Base-by-base conservation (phyloP, 202 grass and related monocot genomes). In the Panicum virgatum region DNA sequence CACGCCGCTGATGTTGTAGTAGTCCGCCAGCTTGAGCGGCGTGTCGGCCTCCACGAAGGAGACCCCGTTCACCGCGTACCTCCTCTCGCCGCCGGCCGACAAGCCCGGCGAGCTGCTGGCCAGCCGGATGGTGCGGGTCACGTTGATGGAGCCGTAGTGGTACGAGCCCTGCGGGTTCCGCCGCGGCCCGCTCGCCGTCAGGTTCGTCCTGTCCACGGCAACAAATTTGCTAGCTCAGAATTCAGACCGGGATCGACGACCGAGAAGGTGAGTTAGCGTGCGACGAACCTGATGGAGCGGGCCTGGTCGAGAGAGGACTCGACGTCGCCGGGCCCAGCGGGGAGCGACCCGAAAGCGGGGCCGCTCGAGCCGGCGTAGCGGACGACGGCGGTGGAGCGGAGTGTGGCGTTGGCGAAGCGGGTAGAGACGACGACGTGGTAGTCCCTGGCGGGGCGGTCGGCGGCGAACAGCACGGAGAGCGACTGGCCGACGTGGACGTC, bases 91-190 rank as follows among this genome's bases (percentile, higher is more conserved):
- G 52, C 42, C 70, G 16, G 86, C 68, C 42, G 3, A 3, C 32
- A 4, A 42, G 45, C 72, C 81, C 23, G 88, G 82, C 18, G 90
- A 86, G 90, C 65, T 93, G 42, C 84, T 34, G 32, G 32, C 86
- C 18, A 98, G 77, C 45, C 86, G 76, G 78, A 98, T 85, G 70
- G 90, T 91, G 15, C 95, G 88, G 12, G 72, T 94, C 74, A 98
- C 88, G 58, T 91, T 91, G 72, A 98, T 94, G 18, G 81, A 82
- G 9, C 95, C 95, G 62, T 94, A 98, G 86, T 90, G 95, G 82
- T 98, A 98, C 4, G 92, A 94, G 7, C 95, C 95, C 69, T 98
- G 95, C 23, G 95, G 95, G 84, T 98, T 98, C 1, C 92, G 90
- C 80, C 95, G 69, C 2, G 90, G 92, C 44, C 95, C 95, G 32